These are phyloP conservation scores for Kuraishia capsulata DNA, from an alignment of 805 yeast genomes.

Conservation along the genomic window DNA sequence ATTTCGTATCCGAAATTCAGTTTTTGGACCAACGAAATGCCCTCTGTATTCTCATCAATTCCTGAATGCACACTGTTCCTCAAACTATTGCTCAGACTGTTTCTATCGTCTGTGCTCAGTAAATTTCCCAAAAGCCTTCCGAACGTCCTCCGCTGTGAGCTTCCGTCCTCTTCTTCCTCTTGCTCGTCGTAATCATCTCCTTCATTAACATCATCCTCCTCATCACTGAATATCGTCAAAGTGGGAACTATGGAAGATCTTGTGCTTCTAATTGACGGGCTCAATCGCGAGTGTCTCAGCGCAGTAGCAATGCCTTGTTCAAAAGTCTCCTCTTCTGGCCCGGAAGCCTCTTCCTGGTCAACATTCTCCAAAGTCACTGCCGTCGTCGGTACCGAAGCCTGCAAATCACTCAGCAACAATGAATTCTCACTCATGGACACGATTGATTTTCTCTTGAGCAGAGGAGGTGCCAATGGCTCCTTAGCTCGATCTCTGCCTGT, in stretches of 20 bases:
- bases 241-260: background rate
- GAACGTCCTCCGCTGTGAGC: slow-evolving; percentile 9
- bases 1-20: background rate
- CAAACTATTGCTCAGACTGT: slow-evolving; percentile 2
- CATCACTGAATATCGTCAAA: slow-evolving; percentile 17
- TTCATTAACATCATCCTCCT: slow-evolving; percentile 9
- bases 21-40: too few species aligned
- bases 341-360: slow-evolving; percentile 3
- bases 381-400: slow-evolving; percentile 20
- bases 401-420: slow-evolving; percentile 4
- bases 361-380: slow-evolving; percentile 17
- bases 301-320: slow-evolving; percentile 1
- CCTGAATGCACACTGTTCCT: background rate
- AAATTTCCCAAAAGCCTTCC: slow-evolving; percentile 4
- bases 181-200: slow-evolving; percentile 15
- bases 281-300: background rate
- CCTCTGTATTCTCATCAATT: background rate
- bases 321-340: background rate
- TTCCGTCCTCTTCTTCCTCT: slow-evolving; percentile 9
- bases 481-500: background rate
- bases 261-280: background rate
- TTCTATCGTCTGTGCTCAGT: slow-evolving; percentile 4
- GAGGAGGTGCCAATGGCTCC: background rate
- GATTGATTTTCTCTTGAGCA: slow-evolving; percentile 10
- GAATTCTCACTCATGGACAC: slow-evolving; percentile 12